These are phyloP conservation scores for Phytophthora tentaculata DNA, from an alignment of 352 stramenopile genomes.

Conservation along the genomic window DNA sequence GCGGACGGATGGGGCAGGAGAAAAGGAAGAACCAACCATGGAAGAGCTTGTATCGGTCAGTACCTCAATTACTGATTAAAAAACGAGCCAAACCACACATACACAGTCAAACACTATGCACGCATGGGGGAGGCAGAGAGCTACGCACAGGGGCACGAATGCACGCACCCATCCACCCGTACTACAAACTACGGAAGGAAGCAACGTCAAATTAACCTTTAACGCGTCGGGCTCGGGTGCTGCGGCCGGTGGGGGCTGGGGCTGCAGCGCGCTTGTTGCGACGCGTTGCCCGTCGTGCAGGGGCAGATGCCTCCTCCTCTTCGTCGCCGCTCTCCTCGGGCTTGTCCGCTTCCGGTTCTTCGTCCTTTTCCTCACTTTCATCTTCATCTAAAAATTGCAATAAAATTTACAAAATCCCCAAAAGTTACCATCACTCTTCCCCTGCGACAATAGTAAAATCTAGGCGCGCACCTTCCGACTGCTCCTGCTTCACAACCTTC, in stretches of 20 bases:
- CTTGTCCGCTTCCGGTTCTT: slow-evolving; percentile 36
- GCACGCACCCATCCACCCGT: slow-evolving; percentile 40
- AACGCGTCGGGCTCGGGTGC: slow-evolving; percentile 52
- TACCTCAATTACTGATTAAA: slow-evolving; percentile 72
- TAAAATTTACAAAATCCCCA: slow-evolving; percentile 3
- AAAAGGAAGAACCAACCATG: slow-evolving; percentile 49
- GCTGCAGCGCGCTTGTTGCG: slow-evolving; percentile 39
- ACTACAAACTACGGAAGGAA: slow-evolving; percentile 39
- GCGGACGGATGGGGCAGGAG: slow-evolving; percentile 24
- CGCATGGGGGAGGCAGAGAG: slow-evolving; percentile 43
- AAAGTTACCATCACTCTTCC: slow-evolving; percentile 8
- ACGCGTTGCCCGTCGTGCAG: slow-evolving; percentile 33
- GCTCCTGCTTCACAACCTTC: slow-evolving; percentile 24
- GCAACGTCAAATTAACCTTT: slow-evolving; percentile 69
- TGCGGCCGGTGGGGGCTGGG: slow-evolving; percentile 31
- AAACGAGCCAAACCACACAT: slow-evolving; percentile 49
- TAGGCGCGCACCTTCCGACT: slow-evolving; percentile 31
- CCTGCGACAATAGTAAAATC: not conserved
- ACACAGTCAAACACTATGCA: slow-evolving; percentile 58
- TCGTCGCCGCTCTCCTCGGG: slow-evolving; percentile 37
- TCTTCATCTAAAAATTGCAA: slow-evolving; percentile 26
- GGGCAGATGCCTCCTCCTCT: slow-evolving; percentile 26
- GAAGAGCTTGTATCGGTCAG: slow-evolving; percentile 46
- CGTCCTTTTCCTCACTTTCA: slow-evolving; percentile 52
- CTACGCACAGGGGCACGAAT: slow-evolving; percentile 42